Conservation (phyloP, 352 stramenopile species). For the Phytophthora citrophthora region DNA sequence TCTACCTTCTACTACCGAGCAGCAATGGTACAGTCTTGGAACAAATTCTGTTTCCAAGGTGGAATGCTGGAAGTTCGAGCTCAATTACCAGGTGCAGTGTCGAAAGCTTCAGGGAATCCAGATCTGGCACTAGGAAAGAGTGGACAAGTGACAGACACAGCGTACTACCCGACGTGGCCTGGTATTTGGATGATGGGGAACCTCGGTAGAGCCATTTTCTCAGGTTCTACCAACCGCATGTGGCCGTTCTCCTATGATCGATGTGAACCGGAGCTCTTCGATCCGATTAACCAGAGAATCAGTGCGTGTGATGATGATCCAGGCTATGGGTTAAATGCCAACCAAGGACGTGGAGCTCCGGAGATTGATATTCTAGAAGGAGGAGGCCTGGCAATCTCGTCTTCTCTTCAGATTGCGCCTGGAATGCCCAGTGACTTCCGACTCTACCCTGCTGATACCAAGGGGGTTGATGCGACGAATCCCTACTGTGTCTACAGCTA, state of each 20-base stretch:
- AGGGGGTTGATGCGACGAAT: constrained; percentile 21
- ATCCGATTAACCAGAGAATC: constrained; percentile 68
- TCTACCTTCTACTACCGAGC: constrained; percentile 60
- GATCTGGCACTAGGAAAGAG: constrained; percentile 52
- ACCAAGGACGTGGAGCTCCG: constrained; percentile 87
- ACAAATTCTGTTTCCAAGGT: constrained; percentile 95
- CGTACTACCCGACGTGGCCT: constrained; percentile 91
- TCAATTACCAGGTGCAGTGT: constrained; percentile 83
- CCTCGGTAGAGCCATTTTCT: constrained; percentile 95
- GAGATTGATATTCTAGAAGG: constrained; percentile 97
- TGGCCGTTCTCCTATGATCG: constrained; percentile 97
- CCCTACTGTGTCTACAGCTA: constrained; percentile 56
- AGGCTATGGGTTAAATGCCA: constrained; percentile 90
- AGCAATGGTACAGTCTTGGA: constrained; percentile 93
- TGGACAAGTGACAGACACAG: constrained; percentile 59
- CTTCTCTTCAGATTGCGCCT: constrained; percentile 89
- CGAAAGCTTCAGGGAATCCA: constrained; percentile 56
- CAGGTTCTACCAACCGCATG: constrained; percentile 92
- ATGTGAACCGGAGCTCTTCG: constrained; percentile 83
- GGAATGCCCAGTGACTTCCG: constrained; percentile 73
- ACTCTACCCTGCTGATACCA: constrained; percentile 50
- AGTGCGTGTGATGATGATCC: constrained; percentile 91
- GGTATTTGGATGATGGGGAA: constrained; percentile 98
- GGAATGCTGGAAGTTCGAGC: constrained; percentile 93
- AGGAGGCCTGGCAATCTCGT: constrained; percentile 81